Evolutionary conservation across 1,284 basidiomycete species (phyloP), one percentile per base, ranked within the genome.

Genomic region (Waitea zeae): DNA sequence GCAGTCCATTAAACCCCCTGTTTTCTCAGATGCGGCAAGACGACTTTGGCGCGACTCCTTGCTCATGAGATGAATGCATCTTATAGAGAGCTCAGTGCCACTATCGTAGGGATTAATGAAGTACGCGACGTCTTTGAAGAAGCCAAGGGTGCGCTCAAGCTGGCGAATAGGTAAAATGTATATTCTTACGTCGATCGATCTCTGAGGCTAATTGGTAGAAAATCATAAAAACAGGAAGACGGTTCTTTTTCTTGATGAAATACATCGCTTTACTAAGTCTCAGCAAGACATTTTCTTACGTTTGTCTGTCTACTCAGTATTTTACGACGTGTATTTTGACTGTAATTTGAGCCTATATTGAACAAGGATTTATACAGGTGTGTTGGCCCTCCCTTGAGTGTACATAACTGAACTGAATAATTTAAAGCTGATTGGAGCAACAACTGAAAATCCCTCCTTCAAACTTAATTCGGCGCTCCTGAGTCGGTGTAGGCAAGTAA

Each of bases 361-460:
- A 89, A 48, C 72, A 72, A 41, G 84, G 84, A 2, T 67, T 70
- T 42, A 69, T 88, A 15, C 78, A 80, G 53, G 74, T 72, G 39
- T 35, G 44, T 18, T 4, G 14, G 13, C 5, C 12, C 30, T 17
- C 5, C 6, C 7, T 12, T 18, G 20, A 4, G 18, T 7, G 6
- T 12, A 14, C 31, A 4, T n/a, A n/a, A 26, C 7, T 26, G 22
- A 7, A 7, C n/a, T 17, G 17, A 30, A 24, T 17, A 36, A 28
- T 18, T 32, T 43, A 19, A 47, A 77, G 64, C 59, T 92, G 22
- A 72, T 93, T 40, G 84, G 84, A 12, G 87, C 88, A 1, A 93
- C 88, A 2, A 93, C 88, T 0, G 88, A 93, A 52, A 93, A 93
- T 46, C 88, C 88, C 0, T 87, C 82, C 1, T 93, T 92, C 59